Evolutionary conservation across 2,329 filamentous ascomycete genomes (phyloP), one percentile per base, ranked within the genome.

Genomic region (Aspergillus pseudoviridinutans): DNA sequence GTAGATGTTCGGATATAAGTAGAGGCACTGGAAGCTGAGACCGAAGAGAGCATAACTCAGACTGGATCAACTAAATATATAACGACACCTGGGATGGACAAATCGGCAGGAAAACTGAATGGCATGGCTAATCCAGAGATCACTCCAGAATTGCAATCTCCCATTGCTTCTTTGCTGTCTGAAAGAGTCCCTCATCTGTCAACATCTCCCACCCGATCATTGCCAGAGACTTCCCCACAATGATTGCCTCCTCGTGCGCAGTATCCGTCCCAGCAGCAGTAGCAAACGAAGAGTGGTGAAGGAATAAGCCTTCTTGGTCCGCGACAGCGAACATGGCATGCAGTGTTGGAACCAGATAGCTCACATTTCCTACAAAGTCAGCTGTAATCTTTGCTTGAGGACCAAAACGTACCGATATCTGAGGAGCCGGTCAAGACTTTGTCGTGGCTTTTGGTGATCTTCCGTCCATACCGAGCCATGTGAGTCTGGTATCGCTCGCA

Each of bases 311-410:
- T 12, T 74, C 70, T 0, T 70, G 62, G 1, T 74, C 70, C 0
- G 76, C 72, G 35, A 83, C 79, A 1, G 68, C 71, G 57, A 83
- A 82, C 32, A 74, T 77, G 3, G 78, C 77, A 59, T 83, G 80
- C 51, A 83, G 77, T 4, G 74, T 75, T 1, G 80, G 80, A 1
- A 79, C 68, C 1, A 74, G 59, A 52, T 82, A 78, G 12, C 75
- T 77, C 9, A 83, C 79, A 54, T 83, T 82, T 24, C 80, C 80
- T 79, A 44, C 8, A 17, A 4, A 8, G n/a, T 61, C 27, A 61
- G 59, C 20, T 3, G 1, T 4, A 50, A 7, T 2, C 1, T 10
- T 3, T 10, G 7, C 17, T 3, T 17, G 17, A 8, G 22, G 20
- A 10, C 2, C 2, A 10, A 12, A 4, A 59, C 64, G 5, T 66